These are phyloP conservation scores for Cyberlindnera japonica DNA, from an alignment of 805 yeast species.

Conservation along the genomic window DNA sequence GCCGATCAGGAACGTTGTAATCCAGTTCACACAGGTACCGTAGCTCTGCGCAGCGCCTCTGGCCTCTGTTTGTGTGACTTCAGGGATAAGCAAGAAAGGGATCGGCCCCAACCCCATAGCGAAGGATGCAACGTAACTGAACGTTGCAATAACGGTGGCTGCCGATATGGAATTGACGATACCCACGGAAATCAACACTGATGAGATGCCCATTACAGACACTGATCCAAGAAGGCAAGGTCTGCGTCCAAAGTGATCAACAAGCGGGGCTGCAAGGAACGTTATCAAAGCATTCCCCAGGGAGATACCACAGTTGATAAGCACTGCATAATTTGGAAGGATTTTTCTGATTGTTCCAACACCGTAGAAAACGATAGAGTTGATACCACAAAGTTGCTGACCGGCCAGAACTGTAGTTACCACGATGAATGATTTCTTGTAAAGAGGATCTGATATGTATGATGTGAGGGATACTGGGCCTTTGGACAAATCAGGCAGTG, in stretches of 20 bases:
- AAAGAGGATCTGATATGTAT: conserved; percentile 51
- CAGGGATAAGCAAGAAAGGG: conserved; percentile 85
- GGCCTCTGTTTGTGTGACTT: conserved; percentile 78
- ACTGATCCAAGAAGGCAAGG: conserved; percentile 68
- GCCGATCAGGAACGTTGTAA: conserved; percentile 81
- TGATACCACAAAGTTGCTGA: conserved; percentile 92
- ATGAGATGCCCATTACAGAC: conserved; percentile 59
- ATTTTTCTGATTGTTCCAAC: conserved; percentile 73
- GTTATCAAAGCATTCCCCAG: conserved; percentile 73
- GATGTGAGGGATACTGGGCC: conserved; percentile 28
- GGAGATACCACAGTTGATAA: conserved; percentile 75
- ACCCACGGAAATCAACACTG: conserved; percentile 64
- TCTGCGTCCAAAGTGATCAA: conserved; percentile 75
- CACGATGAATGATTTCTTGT: conserved; percentile 54
- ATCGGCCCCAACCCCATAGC: conserved; percentile 95
- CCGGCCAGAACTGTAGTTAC: conserved; percentile 72
- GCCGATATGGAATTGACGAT: conserved; percentile 45
- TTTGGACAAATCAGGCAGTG: not conserved
- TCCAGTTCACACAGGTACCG: conserved; percentile 90
- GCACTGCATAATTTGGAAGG: conserved; percentile 67
- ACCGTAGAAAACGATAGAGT: conserved; percentile 90
- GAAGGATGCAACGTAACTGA: conserved; percentile 75
- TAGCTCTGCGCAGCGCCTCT: conserved; percentile 87
- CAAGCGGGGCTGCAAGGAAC: conserved; percentile 62
- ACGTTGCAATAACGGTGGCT: conserved; percentile 59